Conservation (phyloP, 805 yeast species). For the Metschnikowia dekortorum region DNA sequence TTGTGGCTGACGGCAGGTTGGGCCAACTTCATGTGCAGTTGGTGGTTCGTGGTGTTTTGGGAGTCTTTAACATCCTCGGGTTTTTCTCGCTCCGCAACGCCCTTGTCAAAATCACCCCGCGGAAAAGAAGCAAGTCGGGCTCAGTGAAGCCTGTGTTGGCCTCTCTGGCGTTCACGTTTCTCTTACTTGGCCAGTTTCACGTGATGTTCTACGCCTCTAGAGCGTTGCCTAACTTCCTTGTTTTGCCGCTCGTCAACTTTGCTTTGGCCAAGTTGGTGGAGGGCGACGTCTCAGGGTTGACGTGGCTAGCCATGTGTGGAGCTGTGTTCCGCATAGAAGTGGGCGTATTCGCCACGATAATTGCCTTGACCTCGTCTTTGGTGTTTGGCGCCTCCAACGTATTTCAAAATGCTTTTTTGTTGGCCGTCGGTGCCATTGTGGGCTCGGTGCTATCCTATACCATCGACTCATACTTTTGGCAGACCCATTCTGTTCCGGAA, state of each 20-base stretch:
- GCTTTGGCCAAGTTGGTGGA: slow-evolving; percentile 49
- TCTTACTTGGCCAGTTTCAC: slow-evolving; percentile 72
- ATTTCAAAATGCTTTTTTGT: slow-evolving; percentile 29
- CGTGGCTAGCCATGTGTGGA: slow-evolving; percentile 57
- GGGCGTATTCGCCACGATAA: slow-evolving; percentile 46
- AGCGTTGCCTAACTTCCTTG: slow-evolving; percentile 83
- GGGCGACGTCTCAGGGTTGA: slow-evolving; percentile 47
- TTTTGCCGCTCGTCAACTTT: slow-evolving; percentile 63
- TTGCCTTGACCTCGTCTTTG: slow-evolving; percentile 45
- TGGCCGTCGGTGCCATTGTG: slow-evolving; percentile 45
- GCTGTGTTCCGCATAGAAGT: slow-evolving; percentile 71
- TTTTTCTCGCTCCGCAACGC: slow-evolving; percentile 48
- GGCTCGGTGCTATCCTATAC: slow-evolving; percentile 47
- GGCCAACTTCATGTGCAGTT: slow-evolving; percentile 50
- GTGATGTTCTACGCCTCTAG: slow-evolving; percentile 74
- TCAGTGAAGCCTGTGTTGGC: slow-evolving; percentile 7
- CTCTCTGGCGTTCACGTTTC: slow-evolving; percentile 49
- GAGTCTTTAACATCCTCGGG: slow-evolving; percentile 53
- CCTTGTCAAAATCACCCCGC: slow-evolving; percentile 20
- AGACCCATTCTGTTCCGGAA: slow-evolving; percentile 61
- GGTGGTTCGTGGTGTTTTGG: slow-evolving; percentile 56
- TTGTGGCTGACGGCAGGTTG: slow-evolving; percentile 8
- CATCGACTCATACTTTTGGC: slow-evolving; percentile 81
- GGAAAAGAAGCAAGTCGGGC: slow-evolving; percentile 11
- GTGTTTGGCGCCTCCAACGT: slow-evolving; percentile 45